Conservation (phyloP, 352 stramenopile genomes). For the Pythium myriotylum region DNA sequence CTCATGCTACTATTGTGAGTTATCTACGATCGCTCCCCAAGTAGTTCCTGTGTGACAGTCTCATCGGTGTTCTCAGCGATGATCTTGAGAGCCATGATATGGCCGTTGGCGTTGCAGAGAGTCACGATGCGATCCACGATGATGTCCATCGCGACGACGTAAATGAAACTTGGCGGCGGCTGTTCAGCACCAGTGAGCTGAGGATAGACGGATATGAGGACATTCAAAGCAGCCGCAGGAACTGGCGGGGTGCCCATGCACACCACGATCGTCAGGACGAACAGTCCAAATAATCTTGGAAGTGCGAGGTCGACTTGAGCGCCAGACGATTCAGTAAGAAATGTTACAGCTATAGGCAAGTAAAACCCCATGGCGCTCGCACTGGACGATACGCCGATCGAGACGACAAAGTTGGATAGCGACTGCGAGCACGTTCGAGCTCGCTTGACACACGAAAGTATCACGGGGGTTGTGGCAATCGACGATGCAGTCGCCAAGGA, state of each 20-base stretch:
- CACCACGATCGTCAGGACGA: constrained; percentile 49
- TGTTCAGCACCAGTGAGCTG: constrained; percentile 12
- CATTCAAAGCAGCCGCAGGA: constrained; percentile 35
- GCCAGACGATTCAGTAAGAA: constrained; percentile 56
- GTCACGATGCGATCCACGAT: constrained; percentile 62
- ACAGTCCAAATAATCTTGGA: constrained; percentile 46
- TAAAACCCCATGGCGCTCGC: constrained; percentile 60
- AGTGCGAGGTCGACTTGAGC: constrained; percentile 37
- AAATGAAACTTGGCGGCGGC: constrained; percentile 46
- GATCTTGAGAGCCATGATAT: constrained; percentile 23
- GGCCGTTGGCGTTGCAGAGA: constrained; percentile 64
- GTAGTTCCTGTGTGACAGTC: constrained; percentile 8
- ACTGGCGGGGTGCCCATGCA: constrained; percentile 57
- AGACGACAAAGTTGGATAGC: constrained; percentile 72
- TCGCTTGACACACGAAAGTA: constrained; percentile 64
- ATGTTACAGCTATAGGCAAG: constrained; percentile 58
- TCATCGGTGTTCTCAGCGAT: constrained; percentile 14
- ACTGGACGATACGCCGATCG: constrained; percentile 65
- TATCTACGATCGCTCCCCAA: constrained; percentile 36
- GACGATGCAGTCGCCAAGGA: constrained; percentile 67
- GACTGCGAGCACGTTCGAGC: constrained; percentile 64
- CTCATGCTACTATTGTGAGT: background rate
- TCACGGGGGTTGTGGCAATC: constrained; percentile 63
- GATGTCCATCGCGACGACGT: constrained; percentile 31
- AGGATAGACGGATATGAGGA: background rate